phyloP scores from a whole-genome alignment of 495 filamentous ascomycete genomes.

The Xylaria castorea region DNA sequence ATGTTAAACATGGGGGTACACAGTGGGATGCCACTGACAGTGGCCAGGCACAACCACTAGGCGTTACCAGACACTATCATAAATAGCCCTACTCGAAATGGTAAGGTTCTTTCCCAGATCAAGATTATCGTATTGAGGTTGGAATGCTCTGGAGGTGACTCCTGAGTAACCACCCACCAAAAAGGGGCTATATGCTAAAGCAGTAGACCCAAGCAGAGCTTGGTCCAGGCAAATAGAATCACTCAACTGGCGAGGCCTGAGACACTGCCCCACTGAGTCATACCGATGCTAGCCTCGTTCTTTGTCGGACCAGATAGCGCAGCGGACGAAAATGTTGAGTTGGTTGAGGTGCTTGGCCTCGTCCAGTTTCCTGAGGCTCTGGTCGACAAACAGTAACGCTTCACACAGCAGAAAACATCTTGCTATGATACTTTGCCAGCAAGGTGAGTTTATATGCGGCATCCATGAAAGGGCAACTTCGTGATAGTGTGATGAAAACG shows the following conservation, averaged over 20 bases:
- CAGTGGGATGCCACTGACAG: constrained; percentile 32
- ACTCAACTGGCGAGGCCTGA: constrained; percentile 27
- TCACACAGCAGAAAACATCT: neutral
- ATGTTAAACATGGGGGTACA: constrained; percentile 35
- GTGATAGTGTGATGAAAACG: constrained; percentile 5
- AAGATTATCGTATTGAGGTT: constrained; percentile 24
- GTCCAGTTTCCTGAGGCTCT: neutral
- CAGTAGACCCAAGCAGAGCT: constrained; percentile 11
- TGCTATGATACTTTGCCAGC: neutral
- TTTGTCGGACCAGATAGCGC: constrained; percentile 16
- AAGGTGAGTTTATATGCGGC: neutral
- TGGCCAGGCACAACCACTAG: constrained; percentile 6
- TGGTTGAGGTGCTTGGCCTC: constrained; percentile 14
- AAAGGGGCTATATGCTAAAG: constrained; percentile 13
- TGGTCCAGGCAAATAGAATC: constrained; percentile 25
- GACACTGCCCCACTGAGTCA: constrained; percentile 36
- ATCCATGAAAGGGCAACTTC: neutral
- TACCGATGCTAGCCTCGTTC: constrained; percentile 40
- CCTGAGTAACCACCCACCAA: constrained; percentile 23
- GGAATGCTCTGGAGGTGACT: neutral
- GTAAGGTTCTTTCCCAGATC: constrained; percentile 26
- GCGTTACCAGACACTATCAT: constrained; percentile 13
- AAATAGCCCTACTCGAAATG: constrained; percentile 27
- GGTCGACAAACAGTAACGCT: neutral
- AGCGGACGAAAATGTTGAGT: neutral